These are phyloP conservation scores for Pythium folliculosum DNA, from an alignment of 352 stramenopile genomes.

Conservation along the genomic window DNA sequence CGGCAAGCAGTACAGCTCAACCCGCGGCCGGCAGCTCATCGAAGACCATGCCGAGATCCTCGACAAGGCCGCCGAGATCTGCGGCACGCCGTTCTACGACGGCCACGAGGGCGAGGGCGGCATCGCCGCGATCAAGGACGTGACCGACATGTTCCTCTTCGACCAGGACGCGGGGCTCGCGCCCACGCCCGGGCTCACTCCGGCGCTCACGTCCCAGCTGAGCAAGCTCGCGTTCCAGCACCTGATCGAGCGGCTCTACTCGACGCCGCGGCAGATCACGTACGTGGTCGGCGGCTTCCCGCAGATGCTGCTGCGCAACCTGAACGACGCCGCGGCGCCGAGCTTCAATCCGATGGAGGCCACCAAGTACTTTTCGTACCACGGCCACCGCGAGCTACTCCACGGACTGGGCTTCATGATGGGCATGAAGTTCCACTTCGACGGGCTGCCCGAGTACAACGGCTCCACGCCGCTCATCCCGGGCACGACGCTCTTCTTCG, in stretches of 20 bases:
- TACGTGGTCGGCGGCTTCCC: constrained; percentile 71
- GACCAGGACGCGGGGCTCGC: constrained; percentile 61
- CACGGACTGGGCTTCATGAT: constrained; percentile 80
- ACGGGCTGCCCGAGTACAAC: constrained; percentile 58
- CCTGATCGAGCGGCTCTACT: constrained; percentile 73
- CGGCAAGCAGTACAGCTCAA: constrained; percentile 46
- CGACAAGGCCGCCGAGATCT: constrained; percentile 39
- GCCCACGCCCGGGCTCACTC: constrained; percentile 46
- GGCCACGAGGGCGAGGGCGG: constrained; percentile 32
- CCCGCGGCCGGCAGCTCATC: constrained; percentile 42
- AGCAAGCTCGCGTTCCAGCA: constrained; percentile 69
- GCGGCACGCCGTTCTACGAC: constrained; percentile 52
- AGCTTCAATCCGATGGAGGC: constrained; percentile 32
- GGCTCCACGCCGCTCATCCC: constrained; percentile 67
- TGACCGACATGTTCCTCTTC: constrained; percentile 75
- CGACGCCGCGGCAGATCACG: constrained; percentile 63
- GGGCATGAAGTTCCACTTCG: constrained; percentile 80
- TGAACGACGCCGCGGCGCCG: constrained; percentile 44
- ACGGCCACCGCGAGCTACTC: constrained; percentile 79
- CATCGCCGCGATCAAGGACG: constrained; percentile 71
- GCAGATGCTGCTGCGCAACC: constrained; percentile 59
- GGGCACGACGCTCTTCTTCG: constrained; percentile 75
- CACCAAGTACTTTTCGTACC: constrained; percentile 79
- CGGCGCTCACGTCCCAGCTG: constrained; percentile 47
- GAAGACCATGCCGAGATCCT: constrained; percentile 45